phyloP scores from a whole-genome alignment of 2,329 filamentous ascomycete genomes.

The Pseudopithomyces maydicus region DNA sequence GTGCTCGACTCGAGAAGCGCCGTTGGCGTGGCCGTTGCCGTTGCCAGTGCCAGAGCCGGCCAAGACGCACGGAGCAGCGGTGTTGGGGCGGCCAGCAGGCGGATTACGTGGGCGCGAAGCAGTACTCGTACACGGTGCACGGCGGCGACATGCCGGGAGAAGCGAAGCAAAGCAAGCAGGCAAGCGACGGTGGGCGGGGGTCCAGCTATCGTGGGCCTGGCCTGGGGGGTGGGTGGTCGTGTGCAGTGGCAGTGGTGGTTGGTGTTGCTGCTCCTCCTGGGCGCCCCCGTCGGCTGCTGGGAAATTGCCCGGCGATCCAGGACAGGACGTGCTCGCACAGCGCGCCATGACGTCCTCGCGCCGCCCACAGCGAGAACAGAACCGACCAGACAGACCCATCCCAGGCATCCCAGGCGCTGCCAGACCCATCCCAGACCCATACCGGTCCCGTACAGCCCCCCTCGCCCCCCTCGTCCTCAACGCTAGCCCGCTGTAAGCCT shows the following conservation, averaged over 20 bases:
- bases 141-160: slow-evolving; percentile 29
- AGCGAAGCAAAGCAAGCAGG: background rate
- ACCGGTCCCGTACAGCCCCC: background rate
- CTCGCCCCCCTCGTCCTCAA: background rate
- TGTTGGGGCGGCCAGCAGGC: slow-evolving; percentile 5
- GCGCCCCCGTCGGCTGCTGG: background rate
- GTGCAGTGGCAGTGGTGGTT: background rate
- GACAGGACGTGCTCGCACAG: slow-evolving; percentile 2
- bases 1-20: slow-evolving; percentile 12
- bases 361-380: no score
- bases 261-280: background rate
- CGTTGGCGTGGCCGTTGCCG: no score
- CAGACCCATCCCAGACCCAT: background rate
- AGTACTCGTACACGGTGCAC: slow-evolving; percentile 21
- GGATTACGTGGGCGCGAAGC: slow-evolving; percentile 34
- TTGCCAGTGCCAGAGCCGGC: background rate
- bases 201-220: background rate
- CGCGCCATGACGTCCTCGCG: slow-evolving; percentile 14
- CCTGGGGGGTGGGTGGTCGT: background rate
- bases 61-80: background rate
- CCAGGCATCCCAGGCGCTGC: no score
- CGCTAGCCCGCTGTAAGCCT: background rate
- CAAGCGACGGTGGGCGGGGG: background rate
- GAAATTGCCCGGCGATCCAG: slow-evolving; percentile 3
- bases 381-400: no score